These are phyloP conservation scores for Fusarium abutilonis DNA, from an alignment of 2,329 filamentous ascomycete genomes.

Conservation along the genomic window DNA sequence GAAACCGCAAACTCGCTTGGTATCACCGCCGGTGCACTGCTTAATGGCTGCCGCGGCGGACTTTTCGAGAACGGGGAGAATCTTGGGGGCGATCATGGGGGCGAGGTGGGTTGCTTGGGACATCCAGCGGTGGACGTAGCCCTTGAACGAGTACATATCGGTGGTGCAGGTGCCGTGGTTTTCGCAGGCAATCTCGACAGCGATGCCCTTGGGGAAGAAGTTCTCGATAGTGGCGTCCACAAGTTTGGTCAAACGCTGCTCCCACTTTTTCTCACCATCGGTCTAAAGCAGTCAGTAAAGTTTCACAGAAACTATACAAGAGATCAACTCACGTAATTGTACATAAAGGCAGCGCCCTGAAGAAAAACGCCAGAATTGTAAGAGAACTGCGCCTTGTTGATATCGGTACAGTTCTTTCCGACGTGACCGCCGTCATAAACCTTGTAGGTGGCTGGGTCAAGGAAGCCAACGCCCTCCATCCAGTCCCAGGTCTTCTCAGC, in stretches of 20 bases:
- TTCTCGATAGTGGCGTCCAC: constrained; percentile 51
- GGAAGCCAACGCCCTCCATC: constrained; percentile 64
- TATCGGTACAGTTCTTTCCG: constrained; percentile 62
- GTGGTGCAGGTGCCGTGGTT: constrained; percentile 63
- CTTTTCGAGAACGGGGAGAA: constrained; percentile 61
- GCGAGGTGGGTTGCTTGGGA: constrained; percentile 63
- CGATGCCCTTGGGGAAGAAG: constrained; percentile 66
- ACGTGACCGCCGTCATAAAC: constrained; percentile 68
- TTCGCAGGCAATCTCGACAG: constrained; percentile 71
- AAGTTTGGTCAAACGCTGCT: constrained; percentile 56
- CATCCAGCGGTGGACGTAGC: constrained; percentile 67
- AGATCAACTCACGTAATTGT: constrained; percentile 60
- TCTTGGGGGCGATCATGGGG: constrained; percentile 60
- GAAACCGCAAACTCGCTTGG: constrained; percentile 63
- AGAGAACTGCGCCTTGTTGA: constrained; percentile 67
- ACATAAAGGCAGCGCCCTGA: constrained; percentile 71
- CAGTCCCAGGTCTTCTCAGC: constrained; percentile 72
- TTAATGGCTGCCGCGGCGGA: constrained; percentile 64
- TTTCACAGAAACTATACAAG: background rate
- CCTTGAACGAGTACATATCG: constrained; percentile 73
- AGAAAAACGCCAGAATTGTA: constrained; percentile 69
- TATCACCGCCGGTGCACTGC: constrained; percentile 63
- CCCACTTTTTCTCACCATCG: constrained; percentile 62
- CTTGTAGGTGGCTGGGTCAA: constrained; percentile 68
- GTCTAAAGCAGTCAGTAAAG: constrained; percentile 50